Conservation (phyloP, 352 stramenopile genomes). For the Globisporangium recalcitrans region DNA sequence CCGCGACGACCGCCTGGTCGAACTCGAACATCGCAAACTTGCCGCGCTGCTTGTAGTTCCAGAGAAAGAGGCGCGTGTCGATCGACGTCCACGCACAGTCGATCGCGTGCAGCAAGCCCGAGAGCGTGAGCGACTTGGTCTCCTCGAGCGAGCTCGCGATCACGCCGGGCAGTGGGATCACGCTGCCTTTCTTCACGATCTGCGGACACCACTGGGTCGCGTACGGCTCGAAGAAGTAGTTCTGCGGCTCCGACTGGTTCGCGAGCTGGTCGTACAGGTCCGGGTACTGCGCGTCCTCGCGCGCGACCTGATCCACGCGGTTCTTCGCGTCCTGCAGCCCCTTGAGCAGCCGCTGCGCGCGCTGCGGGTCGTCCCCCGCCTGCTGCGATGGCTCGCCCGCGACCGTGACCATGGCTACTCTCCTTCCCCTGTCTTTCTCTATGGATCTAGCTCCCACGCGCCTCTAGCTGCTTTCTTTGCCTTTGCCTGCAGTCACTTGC, state of each 20-base stretch:
- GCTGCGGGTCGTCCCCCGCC: constrained; percentile 25
- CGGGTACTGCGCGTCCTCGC: constrained; percentile 71
- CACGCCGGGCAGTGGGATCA: constrained; percentile 62
- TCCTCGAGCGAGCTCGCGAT: constrained; percentile 72
- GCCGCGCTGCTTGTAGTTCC: constrained; percentile 85
- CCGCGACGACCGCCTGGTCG: constrained; percentile 90
- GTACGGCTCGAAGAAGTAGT: constrained; percentile 89
- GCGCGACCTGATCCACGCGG: constrained; percentile 63
- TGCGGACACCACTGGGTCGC: constrained; percentile 75
- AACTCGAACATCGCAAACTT: constrained; percentile 88
- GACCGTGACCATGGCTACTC: background rate
- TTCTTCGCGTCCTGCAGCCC: constrained; percentile 65
- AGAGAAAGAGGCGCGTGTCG: constrained; percentile 93
- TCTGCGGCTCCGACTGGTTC: constrained; percentile 81
- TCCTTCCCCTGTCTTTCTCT: background rate
- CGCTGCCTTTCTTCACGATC: constrained; percentile 64
- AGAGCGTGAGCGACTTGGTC: constrained; percentile 72
- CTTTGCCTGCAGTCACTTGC: background rate
- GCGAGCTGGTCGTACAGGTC: constrained; percentile 77
- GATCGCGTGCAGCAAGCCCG: constrained; percentile 89
- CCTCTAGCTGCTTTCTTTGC: background rate
- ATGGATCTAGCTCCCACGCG: background rate
- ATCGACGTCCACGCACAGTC: constrained; percentile 94
- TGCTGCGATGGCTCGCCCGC: background rate
- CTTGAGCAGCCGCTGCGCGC: constrained; percentile 47